Base-by-base conservation (phyloP, 352 stramenopile species). In the Pythium dissotocum region DNA sequence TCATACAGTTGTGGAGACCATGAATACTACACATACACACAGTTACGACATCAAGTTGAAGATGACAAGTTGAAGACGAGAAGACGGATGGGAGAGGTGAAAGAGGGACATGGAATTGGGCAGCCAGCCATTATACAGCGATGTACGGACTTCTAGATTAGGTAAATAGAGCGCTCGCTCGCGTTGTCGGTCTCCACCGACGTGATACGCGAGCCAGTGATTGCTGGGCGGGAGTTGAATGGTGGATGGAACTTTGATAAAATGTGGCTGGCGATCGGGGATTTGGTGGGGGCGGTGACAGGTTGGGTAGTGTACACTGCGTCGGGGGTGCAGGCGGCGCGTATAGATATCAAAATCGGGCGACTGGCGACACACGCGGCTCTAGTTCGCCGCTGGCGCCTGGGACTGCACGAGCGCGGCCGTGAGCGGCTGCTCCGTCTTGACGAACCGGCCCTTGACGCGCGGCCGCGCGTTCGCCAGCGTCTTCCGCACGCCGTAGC, bases 401-500 rank as follows among this genome's bases (percentile, higher is more conserved):
- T 79, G 73, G 12, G 79, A 71, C 58, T 88, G 72, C 18, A 83
- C 80, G 28, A 78, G 66, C 26, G 82, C 84, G 26, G 83, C 86
- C 7, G 83, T 94, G 58, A 94, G 80, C 46, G 86, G 82, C 67
- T 85, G 77, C 77, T 87, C 80, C 5, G 86, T 94, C 80, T 94
- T 94, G 63, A 92, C 83, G 70, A 94, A 94, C 24, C 86, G 83
- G 46, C 86, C 86, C 71, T 91, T 94, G 44, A 92, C 83, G 10
- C 86, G 80, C 30, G 86, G 83, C 4, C 85, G 83, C 16, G 85
- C 85, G 44, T 92, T 92, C 53, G 86, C 86, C 42, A 92, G 77
- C 54, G 86, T 91, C 59, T 94, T 94, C 54, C 83, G 83, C 63
- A 94, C 86, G 61, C 84, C 76, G 66, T 92, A 94, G 71, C 83